Base-by-base conservation (phyloP, 768 basidiomycete genomes). In the Boletus subparvulus region DNA sequence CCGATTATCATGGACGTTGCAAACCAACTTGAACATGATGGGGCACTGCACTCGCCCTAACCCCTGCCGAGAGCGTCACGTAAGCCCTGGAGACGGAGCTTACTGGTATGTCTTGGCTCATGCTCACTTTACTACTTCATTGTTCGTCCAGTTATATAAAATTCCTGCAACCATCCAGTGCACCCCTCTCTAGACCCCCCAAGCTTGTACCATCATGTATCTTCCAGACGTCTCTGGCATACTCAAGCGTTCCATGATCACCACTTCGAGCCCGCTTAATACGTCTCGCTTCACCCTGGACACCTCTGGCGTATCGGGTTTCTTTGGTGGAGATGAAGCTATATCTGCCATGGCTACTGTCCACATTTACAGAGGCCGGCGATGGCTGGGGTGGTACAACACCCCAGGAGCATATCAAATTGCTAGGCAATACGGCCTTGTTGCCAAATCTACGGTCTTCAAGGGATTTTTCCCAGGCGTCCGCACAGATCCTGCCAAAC, bases 311-410 rank as follows among this genome's bases (percentile, higher is more conserved):
- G 59, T 72, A 4, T 64, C 65, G 0, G 68, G 65, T 36, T 65
- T 73, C 26, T 67, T 73, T 35, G 71, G 72, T 37, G 72, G 72
- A 4, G 64, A 71, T 16, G 69, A 70, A 21, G 72, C 72, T 0
- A 58, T 72, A 21, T 65, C 72, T 10, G 68, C 72, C 7, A 67
- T 72, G 65, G 61, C 62, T 11, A 63, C 65, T 14, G 68, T 66
- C 5, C 69, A 67, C 19, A 21, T 73, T n/a, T 69, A 62, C 47
- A 52, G 58, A 40, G 63, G 61, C 2, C 53, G 61, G 21, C 63
- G 56, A 28, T 73, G 66, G 66, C 48, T 69, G 13, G 72, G 72
- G 3, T 73, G 66, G 68, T 73, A 73, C 52, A 73, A 73, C 48
- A 66, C 72, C 8, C 72, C 72, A 7, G 72, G 72, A 37, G 61